Base-by-base conservation (phyloP, 352 stramenopile species). In the Phytophthora quininea region DNA sequence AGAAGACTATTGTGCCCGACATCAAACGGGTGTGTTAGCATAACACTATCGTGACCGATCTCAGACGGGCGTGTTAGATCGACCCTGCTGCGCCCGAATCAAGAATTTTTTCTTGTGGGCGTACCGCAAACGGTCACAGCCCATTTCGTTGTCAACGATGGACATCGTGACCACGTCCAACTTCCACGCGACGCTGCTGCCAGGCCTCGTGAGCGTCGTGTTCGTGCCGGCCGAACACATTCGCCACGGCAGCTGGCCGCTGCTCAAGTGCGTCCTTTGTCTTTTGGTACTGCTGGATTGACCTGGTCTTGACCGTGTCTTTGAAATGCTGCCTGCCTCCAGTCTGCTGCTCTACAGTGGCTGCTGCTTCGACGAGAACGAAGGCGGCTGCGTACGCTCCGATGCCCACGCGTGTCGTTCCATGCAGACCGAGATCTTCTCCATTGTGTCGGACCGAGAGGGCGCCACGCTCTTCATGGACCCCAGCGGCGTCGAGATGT, bases 151-250 rank as follows among this genome's bases (percentile, higher is more conserved):
- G 19, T 24, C 19, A 24, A 24, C 35, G 10, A 95, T 92, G 85
- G 87, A 95, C 65, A 92, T 95, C 57, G 86, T 96, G 31, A 95
- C 88, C 49, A 96, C 88, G 40, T 94, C 88, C 74, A 96, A 96
- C 74, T 95, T 96, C 71, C 88, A 96, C 71, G 88, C 88, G 10
- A 29, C 35, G 27, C 29, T 33, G 57, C 32, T 19, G 35, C 42
- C 72, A 94, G 88, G 86, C 19, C 74, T 86, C 63, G 70, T 96
- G 30, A 90, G 74, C 56, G 86, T 96, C 52, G 84, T 94, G 58
- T 92, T 93, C 62, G 84, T 96, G 62, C 76, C 88, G 24, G 70
- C 76, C 0, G 74, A 86, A 60, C 84, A 89, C 67, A 73, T 96
- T 14, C 82, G 77, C 50, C 76, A 86, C 47, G 84, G 84, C 72